A percentile compares a stretch with the other conserved stretches of the same genome.
phyloP scores from a whole-genome alignment of 768 basidiomycete genomes.

The Tulasnella sp. region DNA sequence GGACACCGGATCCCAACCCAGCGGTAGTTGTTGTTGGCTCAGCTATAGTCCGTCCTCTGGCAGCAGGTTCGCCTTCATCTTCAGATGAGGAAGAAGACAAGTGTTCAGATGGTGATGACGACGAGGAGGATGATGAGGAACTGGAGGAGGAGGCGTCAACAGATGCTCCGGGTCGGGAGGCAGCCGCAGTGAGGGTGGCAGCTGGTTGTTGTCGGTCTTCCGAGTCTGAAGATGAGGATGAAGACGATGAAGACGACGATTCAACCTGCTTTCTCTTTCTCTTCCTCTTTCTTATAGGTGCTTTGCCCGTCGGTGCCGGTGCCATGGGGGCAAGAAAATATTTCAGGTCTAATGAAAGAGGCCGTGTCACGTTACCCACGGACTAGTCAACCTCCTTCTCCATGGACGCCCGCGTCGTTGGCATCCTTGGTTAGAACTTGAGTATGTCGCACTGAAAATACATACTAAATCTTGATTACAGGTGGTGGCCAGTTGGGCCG shows the following conservation, averaged over 20 bases:
- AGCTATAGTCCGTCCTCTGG: background rate
- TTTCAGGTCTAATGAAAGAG: background rate
- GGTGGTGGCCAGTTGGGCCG: conserved; percentile 97
- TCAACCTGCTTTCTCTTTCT: conserved; percentile 15
- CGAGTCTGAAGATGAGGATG: conserved; percentile 13
- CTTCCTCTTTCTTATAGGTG: background rate
- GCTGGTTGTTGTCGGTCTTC: conserved; percentile 4
- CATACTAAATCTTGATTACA: conserved; percentile 26
- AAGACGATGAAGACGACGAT: conserved; percentile 4
- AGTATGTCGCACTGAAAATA: background rate
- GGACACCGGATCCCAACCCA: background rate
- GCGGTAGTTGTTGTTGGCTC: background rate
- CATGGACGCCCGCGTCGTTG: conserved; percentile 11
- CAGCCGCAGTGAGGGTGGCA: background rate
- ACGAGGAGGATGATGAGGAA: conserved; percentile 10
- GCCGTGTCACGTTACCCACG: background rate
- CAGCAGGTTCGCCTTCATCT: too few relatives aligned
- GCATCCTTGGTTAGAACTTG: conserved; percentile 10
- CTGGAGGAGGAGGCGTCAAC: too few relatives aligned
- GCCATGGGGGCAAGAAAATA: background rate
- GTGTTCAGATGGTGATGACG: conserved; percentile 3
- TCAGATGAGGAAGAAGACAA: background rate
- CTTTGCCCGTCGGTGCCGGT: background rate
- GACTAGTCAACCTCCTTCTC: background rate
- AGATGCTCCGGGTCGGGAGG: background rate